A percentile compares a stretch with the other conserved stretches of the same genome.
phyloP scores from a whole-genome alignment of 257 asterid species.

The Datura wrightii region DNA sequence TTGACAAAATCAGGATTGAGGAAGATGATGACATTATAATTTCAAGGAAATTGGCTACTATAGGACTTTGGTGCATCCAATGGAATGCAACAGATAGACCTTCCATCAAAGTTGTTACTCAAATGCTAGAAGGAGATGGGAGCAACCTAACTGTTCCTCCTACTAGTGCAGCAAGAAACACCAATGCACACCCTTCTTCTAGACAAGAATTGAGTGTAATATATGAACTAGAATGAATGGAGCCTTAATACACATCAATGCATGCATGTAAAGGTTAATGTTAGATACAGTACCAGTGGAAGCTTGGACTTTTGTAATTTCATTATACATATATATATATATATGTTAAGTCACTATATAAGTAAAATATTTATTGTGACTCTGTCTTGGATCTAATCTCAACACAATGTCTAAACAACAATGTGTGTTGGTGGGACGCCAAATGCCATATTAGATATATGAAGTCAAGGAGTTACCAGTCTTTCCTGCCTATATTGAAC shows the following conservation, averaged over 20 bases:
- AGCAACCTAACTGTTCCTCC: conserved; percentile 38
- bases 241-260: background rate
- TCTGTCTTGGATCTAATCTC: background rate
- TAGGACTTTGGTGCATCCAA: conserved; percentile 47
- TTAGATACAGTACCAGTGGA: background rate
- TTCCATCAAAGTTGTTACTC: conserved; percentile 43
- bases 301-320: background rate
- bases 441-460: too few species aligned
- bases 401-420: too few species aligned
- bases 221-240: background rate
- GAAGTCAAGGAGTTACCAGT: too few species aligned
- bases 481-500: too few species aligned
- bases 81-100: conserved; percentile 45
- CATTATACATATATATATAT: background rate
- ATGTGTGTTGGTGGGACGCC: too few species aligned
- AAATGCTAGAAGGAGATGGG: conserved; percentile 49
- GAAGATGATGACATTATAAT: conserved; percentile 31
- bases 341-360: background rate
- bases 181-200: background rate
- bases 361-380: background rate
- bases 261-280: background rate
- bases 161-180: conserved; percentile 35
- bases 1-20: conserved; percentile 9
- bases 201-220: background rate
- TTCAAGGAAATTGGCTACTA: conserved; percentile 33